A percentile compares a stretch with the other conserved stretches of the same genome.
phyloP scores from a whole-genome alignment of 345 rosid species.

The Euphorbia tirucalli region DNA sequence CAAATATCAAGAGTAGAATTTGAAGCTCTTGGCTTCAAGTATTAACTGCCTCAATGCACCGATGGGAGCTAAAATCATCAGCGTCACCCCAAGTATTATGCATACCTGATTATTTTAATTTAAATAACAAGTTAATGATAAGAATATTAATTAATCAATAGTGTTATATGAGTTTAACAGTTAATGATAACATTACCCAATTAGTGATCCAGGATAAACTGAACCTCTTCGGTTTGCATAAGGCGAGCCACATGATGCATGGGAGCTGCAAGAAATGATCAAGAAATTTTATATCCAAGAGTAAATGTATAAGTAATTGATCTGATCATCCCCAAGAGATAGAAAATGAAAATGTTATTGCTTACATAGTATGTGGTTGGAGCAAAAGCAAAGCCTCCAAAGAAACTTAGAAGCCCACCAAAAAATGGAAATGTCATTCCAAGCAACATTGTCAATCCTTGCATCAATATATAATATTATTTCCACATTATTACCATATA shows the following conservation, averaged over 20 bases:
- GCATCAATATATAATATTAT: slow-evolving; percentile 15
- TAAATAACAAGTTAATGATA: neutral
- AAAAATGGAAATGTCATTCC: slow-evolving; percentile 64
- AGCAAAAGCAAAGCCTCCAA: slow-evolving; percentile 83
- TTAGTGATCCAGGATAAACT: slow-evolving; percentile 58
- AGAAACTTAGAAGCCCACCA: slow-evolving; percentile 71
- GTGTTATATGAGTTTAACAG: too few relatives aligned
- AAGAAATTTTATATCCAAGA: too few relatives aligned
- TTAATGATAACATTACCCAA: slow-evolving; percentile 40
- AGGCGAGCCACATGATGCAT: slow-evolving; percentile 67
- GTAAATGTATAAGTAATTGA: neutral
- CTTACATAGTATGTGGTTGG: slow-evolving; percentile 69
- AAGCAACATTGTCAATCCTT: slow-evolving; percentile 53
- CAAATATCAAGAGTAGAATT: slow-evolving; percentile 37
- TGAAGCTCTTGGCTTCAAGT: slow-evolving; percentile 40
- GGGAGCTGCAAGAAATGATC: slow-evolving; percentile 88
- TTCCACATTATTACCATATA: too few relatives aligned
- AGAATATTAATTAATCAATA: too few relatives aligned
- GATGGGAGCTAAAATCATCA: slow-evolving; percentile 49
- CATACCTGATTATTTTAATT: slow-evolving; percentile 34
- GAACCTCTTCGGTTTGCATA: slow-evolving; percentile 65
- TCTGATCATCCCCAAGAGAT: too few relatives aligned
- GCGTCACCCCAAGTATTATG: slow-evolving; percentile 35
- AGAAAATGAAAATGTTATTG: neutral
- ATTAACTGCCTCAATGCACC: slow-evolving; percentile 46